Base-by-base conservation (phyloP, 805 yeast species). In the Phaffomyces antillensis region DNA sequence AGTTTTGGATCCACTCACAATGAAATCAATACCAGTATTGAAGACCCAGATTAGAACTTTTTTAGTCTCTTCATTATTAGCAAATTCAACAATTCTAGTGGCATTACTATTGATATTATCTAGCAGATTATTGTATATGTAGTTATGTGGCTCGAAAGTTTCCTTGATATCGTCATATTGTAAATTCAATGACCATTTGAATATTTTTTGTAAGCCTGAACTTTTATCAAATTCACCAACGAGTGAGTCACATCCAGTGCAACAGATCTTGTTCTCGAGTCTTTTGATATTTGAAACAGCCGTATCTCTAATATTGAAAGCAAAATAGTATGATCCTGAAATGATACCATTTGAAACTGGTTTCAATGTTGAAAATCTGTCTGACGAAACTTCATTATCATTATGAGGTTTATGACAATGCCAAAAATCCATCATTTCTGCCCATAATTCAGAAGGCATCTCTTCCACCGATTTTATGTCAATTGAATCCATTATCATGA, bases 371-470 rank as follows among this genome's bases (percentile, higher is more conserved):
- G 73, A 72, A 50, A 67, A 69, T 45, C 72, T 66, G 23, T 56
- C 44, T 42, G 45, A 34, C 43, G 42, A 41, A 28, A 28, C 30
- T 9, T 41, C 40, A 36, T 59, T 52, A 47, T 62, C 60, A n/a
- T 43, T 23, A 28, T 59, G 58, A 0, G 95, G 95, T 55, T 83
- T 84, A 58, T 91, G 97, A 59, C 99, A 91, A 61, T 91, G 97
- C 99, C 99, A 91, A 52, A 84, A 85, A 46, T 91, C 98, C 95
- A 91, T 84, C 75, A 93, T 67, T 60, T 91, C 99, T 13, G 83
- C 79, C 99, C 99, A 91, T 40, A 78, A 69, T 57, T 89, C 97
- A 1, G 95, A 84, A 0, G 99, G 99, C 81, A 91, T 76, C 34
- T 86, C 86, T 43, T 64, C 56, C 38, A 79, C 64, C 13, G 58